phyloP scores from a whole-genome alignment of 768 basidiomycete species.

The Lactifluus hygrophoroides region DNA sequence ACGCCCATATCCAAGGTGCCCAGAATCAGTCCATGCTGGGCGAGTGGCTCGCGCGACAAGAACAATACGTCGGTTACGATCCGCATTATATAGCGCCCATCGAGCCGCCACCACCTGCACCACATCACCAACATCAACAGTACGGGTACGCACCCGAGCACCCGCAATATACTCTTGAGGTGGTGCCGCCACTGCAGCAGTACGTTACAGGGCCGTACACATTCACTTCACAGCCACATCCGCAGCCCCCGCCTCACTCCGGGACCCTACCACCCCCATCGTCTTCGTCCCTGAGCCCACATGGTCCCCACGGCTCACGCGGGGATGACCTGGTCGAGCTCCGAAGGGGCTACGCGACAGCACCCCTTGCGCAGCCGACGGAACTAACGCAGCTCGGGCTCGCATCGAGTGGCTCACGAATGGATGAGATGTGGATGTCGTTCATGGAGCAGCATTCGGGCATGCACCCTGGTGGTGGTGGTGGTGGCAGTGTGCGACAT shows the following conservation, averaged over 20 bases:
- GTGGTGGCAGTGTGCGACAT: neutral
- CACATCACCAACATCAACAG: slow-evolving; percentile 4
- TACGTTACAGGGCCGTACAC: neutral
- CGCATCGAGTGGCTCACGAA: slow-evolving; percentile 38
- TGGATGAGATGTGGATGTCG: slow-evolving; percentile 52
- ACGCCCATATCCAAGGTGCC: neutral
- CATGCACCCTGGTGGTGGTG: slow-evolving; percentile 31
- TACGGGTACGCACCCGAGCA: slow-evolving; percentile 11
- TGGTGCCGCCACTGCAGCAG: neutral
- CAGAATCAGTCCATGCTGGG: neutral
- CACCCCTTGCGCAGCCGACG: slow-evolving; percentile 23
- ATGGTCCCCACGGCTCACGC: neutral
- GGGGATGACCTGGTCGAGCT: neutral
- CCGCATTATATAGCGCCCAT: slow-evolving; percentile 1
- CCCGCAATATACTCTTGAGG: slow-evolving; percentile 9
- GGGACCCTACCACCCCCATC: neutral
- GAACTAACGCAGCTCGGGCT: slow-evolving; percentile 55
- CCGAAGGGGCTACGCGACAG: neutral
- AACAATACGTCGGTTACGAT: neutral
- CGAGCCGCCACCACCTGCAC: neutral
- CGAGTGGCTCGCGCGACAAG: slow-evolving; percentile 15
- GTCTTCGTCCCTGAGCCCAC: neutral
- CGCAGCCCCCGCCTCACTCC: neutral
- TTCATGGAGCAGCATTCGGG: slow-evolving; percentile 57
- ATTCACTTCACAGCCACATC: neutral